phyloP scores from a whole-genome alignment of 495 filamentous ascomycete genomes.

The Peziza echinospora region DNA sequence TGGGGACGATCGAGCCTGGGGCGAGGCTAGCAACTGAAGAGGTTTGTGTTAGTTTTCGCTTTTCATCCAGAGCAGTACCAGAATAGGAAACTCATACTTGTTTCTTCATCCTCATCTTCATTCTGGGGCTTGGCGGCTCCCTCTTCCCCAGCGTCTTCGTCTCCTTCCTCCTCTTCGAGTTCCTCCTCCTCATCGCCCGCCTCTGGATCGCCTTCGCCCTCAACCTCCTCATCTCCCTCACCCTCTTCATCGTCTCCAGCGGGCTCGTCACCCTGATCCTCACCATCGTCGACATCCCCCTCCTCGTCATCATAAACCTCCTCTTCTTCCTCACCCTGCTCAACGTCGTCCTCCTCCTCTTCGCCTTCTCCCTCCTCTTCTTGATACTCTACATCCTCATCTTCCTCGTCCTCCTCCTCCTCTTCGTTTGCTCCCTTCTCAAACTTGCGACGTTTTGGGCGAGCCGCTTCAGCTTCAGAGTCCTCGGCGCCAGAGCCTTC shows the following conservation, averaged over 20 bases:
- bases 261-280: background rate
- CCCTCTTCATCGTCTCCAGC: background rate
- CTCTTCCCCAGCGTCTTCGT: background rate
- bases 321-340: background rate
- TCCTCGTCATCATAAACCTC: background rate
- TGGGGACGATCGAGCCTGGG: no score
- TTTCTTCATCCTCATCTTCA: background rate
- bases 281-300: background rate
- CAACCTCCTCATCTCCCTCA: background rate
- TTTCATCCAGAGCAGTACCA: no score
- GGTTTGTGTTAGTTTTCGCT: no score
- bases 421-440: no score
- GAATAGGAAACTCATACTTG: no score
- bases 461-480: no score
- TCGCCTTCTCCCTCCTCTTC: background rate
- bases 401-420: background rate
- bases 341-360: background rate
- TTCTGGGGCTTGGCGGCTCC: background rate
- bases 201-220: background rate
- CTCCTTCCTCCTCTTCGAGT: background rate
- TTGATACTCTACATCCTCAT: background rate
- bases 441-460: no score
- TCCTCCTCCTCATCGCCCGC: background rate
- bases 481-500: no score
- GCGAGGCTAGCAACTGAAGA: no score